These are phyloP conservation scores for Fusarium hostae DNA, from an alignment of 2,329 filamentous ascomycete species.

Conservation along the genomic window DNA sequence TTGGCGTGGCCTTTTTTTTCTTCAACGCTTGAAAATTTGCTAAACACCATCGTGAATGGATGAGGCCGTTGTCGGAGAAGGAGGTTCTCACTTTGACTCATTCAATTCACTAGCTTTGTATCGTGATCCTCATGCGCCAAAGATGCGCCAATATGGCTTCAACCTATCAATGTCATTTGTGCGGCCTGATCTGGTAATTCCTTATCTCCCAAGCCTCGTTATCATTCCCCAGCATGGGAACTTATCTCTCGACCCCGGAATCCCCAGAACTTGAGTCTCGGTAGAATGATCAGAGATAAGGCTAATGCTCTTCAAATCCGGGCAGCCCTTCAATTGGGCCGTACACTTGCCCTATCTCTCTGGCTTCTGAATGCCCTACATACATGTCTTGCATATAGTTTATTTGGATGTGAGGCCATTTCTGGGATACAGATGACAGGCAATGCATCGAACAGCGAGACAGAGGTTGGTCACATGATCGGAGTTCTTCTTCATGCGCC, in stretches of 20 bases:
- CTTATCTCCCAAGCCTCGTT: slow-evolving; percentile 28
- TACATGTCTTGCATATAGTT: slow-evolving; percentile 31
- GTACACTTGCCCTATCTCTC: slow-evolving; percentile 27
- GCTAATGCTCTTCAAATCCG: slow-evolving; percentile 24
- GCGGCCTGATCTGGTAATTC: slow-evolving; percentile 10
- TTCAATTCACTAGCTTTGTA: slow-evolving; percentile 5
- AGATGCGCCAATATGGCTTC: not conserved
- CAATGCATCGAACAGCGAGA: not conserved
- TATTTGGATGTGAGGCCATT: slow-evolving; percentile 4
- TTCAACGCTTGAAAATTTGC: slow-evolving; percentile 4
- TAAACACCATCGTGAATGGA: slow-evolving; percentile 25
- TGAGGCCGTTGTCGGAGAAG: slow-evolving; percentile 11
- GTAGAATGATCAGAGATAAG: slow-evolving; percentile 29
- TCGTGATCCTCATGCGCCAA: not conserved
- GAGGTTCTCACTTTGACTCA: slow-evolving; percentile 13
- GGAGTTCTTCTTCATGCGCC: not conserved
- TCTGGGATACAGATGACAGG: not conserved
- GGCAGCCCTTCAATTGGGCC: slow-evolving; percentile 36
- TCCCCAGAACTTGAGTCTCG: slow-evolving; percentile 29
- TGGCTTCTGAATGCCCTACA: not conserved
- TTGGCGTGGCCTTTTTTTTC: not conserved
- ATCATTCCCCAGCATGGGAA: slow-evolving; percentile 20
- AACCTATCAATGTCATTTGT: not conserved
- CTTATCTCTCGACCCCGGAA: slow-evolving; percentile 35
- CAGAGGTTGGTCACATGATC: slow-evolving; percentile 6